Conservation (phyloP, 2,329 filamentous ascomycete genomes). For the Phymatotrichopsis omnivora region DNA sequence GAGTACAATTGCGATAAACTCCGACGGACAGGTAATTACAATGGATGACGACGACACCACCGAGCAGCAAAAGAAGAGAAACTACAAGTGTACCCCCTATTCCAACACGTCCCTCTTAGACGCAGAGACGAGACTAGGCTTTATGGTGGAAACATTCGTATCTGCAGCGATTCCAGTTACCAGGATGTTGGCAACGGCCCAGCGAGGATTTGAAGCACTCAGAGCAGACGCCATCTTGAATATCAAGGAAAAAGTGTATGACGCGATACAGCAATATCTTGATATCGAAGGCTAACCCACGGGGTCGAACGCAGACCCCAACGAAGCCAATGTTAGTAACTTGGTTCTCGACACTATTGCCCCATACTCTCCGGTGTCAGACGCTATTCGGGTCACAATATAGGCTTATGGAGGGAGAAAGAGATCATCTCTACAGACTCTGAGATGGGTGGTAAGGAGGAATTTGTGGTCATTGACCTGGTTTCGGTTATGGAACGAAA, state of each 20-base stretch:
- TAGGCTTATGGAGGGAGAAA: no score
- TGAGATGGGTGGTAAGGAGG: no score
- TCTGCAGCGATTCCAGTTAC: constrained; percentile 1
- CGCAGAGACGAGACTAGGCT: constrained; percentile 4
- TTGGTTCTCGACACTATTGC: constrained; percentile 1
- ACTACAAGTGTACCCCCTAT: constrained; percentile 13
- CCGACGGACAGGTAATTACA: not conserved
- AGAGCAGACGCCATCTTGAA: no score
- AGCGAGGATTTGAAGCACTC: not conserved
- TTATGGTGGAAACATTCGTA: no score
- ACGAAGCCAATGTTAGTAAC: constrained; percentile 3
- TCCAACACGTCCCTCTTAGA: constrained; percentile 10
- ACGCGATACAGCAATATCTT: no score
- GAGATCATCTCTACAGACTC: no score
- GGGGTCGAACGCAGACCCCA: not conserved
- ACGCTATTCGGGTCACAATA: constrained; percentile 1
- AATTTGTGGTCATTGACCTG: no score
- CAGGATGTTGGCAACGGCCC: constrained; percentile 10
- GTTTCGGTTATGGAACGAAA: no score
- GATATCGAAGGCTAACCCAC: no score
- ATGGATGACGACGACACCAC: constrained; percentile 8
- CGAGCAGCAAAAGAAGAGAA: constrained; percentile 5
- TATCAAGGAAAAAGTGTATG: no score
- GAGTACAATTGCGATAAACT: no score
- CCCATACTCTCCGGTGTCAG: no score